phyloP scores from a whole-genome alignment of 495 filamentous ascomycete species.

The Sphaerosporella brunnea region DNA sequence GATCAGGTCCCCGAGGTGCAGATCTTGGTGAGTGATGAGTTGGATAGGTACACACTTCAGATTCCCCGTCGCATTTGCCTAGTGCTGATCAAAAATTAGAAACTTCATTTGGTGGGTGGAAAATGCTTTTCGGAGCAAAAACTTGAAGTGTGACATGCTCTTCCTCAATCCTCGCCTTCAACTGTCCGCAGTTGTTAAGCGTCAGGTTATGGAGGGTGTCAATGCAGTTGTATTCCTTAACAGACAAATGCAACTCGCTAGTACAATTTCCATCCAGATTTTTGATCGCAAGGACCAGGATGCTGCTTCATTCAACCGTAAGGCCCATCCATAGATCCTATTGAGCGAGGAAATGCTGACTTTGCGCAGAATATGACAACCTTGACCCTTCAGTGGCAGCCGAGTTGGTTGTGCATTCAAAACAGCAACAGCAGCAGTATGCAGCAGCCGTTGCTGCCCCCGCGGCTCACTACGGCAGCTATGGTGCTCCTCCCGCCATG shows the following conservation, averaged over 20 bases:
- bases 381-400: slow-evolving; percentile 59
- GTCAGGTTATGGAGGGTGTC: slow-evolving; percentile 79
- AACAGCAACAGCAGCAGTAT: slow-evolving; percentile 34
- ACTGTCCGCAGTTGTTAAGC: slow-evolving; percentile 56
- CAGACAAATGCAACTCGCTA: slow-evolving; percentile 43
- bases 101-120: slow-evolving; percentile 73
- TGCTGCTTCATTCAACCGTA: slow-evolving; percentile 54
- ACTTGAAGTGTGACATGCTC: slow-evolving; percentile 57
- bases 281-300: slow-evolving; percentile 59
- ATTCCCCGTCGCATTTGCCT: neutral
- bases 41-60: slow-evolving; percentile 41
- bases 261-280: slow-evolving; percentile 60
- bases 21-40: slow-evolving; percentile 60
- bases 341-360: slow-evolving; percentile 17
- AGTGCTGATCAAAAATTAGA: slow-evolving; percentile 28
- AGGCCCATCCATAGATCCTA: slow-evolving; percentile 12
- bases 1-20: slow-evolving; percentile 81
- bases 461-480: slow-evolving; percentile 28
- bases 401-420: slow-evolving; percentile 62
- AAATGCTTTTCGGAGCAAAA: slow-evolving; percentile 48
- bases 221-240: slow-evolving; percentile 65
- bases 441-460: slow-evolving; percentile 24
- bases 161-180: slow-evolving; percentile 60
- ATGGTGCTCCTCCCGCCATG: slow-evolving; percentile 30
- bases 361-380: slow-evolving; percentile 49